A percentile compares a stretch with the other conserved stretches of the same genome.
phyloP scores from a whole-genome alignment of 2,329 filamentous ascomycete genomes.

The Xenoacremonium recifei region DNA sequence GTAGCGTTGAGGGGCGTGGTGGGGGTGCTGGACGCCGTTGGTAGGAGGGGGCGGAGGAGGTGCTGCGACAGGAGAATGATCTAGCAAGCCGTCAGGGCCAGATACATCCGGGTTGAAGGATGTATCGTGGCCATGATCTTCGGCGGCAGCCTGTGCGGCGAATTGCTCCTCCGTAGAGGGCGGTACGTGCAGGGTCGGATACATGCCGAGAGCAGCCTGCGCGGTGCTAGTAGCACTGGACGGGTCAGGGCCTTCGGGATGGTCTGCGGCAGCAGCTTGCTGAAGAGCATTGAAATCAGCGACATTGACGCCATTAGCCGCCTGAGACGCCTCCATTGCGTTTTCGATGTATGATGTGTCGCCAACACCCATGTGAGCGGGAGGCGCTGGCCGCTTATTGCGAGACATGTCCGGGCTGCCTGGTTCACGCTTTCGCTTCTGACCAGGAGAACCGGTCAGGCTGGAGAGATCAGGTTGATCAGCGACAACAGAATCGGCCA shows the following conservation, averaged over 20 bases:
- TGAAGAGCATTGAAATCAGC: conserved; percentile 58
- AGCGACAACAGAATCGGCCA: conserved; percentile 46
- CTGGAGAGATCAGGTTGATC: conserved; percentile 49
- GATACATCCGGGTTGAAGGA: conserved; percentile 32
- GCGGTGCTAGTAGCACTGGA: conserved; percentile 58
- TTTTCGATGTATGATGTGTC: conserved; percentile 55
- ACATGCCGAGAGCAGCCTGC: conserved; percentile 59
- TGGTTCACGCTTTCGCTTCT: conserved; percentile 55
- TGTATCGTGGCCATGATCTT: conserved; percentile 32
- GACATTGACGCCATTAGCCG: conserved; percentile 43
- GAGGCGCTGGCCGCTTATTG: conserved; percentile 48
- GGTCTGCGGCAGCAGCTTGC: conserved; percentile 48
- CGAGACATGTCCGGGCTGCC: conserved; percentile 51
- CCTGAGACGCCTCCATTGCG: conserved; percentile 44
- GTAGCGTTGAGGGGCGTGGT: conserved; percentile 32
- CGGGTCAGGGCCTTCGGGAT: conserved; percentile 47
- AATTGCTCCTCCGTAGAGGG: conserved; percentile 59
- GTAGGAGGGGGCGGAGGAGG: conserved; percentile 32
- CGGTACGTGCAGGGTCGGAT: conserved; percentile 58
- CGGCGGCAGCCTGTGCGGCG: conserved; percentile 47
- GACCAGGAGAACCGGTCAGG: conserved; percentile 41
- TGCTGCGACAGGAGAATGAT: conserved; percentile 19
- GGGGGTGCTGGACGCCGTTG: conserved; percentile 38
- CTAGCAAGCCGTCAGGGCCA: conserved; percentile 30
- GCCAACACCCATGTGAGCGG: conserved; percentile 42